Base-by-base conservation (phyloP, 208 protist species). In the Plasmodiophora brassicae region DNA sequence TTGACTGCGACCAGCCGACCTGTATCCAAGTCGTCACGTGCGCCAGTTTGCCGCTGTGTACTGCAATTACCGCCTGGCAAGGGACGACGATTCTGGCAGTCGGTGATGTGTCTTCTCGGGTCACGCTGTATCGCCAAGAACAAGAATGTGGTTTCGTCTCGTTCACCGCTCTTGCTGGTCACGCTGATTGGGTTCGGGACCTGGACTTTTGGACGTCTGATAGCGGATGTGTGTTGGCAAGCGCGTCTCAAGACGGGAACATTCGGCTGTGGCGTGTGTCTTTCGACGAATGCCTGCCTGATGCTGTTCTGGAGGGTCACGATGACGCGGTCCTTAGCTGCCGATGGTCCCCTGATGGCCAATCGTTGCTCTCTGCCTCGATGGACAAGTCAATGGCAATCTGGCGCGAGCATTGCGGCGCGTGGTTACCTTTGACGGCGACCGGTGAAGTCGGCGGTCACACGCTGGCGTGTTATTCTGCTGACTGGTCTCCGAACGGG, bases 401-500 rank as follows among this genome's bases (percentile, higher is more conserved):
- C 5, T 78, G 65, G 65, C 41, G 25, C 65, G 41, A 78, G 41
- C 20, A 57, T 57, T 28, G 50, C 50, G 50, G 25, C 25, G 20
- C 25, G 14, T 78, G 65, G 65, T 14, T 78, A 14, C 41, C 65
- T 5, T 44, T 78, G 65, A 5, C 65, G 5, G 32, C 32, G n/a
- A 78, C 65, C 14, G 65, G 65, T 5, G 65, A 78, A 78, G 65
- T 78, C 65, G 65, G 65, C n/a, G 65, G 65, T 5, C 65, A 78
- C 65, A 78, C 32, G 32, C 65, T 78, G 14, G 65, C 65, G 32
- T 78, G 65, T 38, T 78, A 78, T 32, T 5, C 14, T 5, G 65
- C n/a, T 14, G 65, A 5, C 10, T 78, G 5, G 14, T 78, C 65
- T 36, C 65, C 65, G 65, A 38, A 78, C n/a, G 65, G 14, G 5